Conservation (phyloP, 352 stramenopile genomes). For the Albugo candida region DNA sequence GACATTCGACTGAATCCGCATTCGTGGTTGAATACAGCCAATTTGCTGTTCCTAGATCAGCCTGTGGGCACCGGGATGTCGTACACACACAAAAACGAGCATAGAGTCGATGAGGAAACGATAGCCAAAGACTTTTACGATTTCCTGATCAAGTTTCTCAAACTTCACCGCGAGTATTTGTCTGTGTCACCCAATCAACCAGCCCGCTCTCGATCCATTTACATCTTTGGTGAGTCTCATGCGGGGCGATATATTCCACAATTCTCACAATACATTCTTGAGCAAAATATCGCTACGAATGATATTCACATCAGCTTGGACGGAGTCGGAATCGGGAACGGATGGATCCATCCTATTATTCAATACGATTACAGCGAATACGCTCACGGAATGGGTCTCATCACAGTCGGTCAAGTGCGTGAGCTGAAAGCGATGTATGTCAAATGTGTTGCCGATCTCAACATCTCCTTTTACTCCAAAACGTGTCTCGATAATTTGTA, state of each 20-base stretch:
- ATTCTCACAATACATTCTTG: slow-evolving; percentile 86
- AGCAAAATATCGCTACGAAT: slow-evolving; percentile 41
- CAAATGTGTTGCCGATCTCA: slow-evolving; percentile 58
- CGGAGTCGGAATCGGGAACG: slow-evolving; percentile 93
- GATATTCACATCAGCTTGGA: slow-evolving; percentile 34
- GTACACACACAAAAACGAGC: slow-evolving; percentile 29
- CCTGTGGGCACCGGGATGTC: slow-evolving; percentile 68
- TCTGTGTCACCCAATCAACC: slow-evolving; percentile 14
- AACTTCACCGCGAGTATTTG: slow-evolving; percentile 62
- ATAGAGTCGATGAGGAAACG: slow-evolving; percentile 19
- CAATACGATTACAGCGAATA: slow-evolving; percentile 93
- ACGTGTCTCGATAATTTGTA: slow-evolving; percentile 87
- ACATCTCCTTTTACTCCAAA: slow-evolving; percentile 44
- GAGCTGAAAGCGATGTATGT: slow-evolving; percentile 34
- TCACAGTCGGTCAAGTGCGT: slow-evolving; percentile 63
- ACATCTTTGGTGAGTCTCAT: slow-evolving; percentile 93
- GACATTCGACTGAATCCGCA: slow-evolving; percentile 40
- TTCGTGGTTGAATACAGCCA: slow-evolving; percentile 54
- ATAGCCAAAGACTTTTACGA: slow-evolving; percentile 81
- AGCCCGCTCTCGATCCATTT: slow-evolving; percentile 56
- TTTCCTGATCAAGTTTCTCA: slow-evolving; percentile 86
- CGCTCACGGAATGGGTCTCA: slow-evolving; percentile 81
- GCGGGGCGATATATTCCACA: slow-evolving; percentile 93
- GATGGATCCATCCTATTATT: slow-evolving; percentile 89
- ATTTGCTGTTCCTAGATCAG: slow-evolving; percentile 73